These are phyloP conservation scores for Orychophragmus violaceus DNA, from an alignment of 345 rosid genomes.

Conservation along the genomic window DNA sequence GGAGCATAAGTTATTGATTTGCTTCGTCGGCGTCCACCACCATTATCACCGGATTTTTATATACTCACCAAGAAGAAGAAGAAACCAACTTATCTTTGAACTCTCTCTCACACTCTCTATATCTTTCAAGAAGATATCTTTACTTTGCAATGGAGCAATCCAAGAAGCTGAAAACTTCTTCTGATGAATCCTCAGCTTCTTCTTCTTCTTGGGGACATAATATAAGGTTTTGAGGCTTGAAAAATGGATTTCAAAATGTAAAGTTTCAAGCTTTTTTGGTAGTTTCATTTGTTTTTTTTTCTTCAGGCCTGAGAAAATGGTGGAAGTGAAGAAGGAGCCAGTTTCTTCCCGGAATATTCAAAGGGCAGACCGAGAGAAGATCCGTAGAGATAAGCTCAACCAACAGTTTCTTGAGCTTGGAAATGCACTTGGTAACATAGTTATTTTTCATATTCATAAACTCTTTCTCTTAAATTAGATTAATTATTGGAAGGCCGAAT, in stretches of 20 bases:
- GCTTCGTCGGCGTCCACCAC: slow-evolving; percentile 24
- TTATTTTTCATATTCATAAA: not conserved
- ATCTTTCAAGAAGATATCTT: not conserved
- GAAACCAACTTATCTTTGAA: slow-evolving; percentile 12
- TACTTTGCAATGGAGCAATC: slow-evolving; percentile 40
- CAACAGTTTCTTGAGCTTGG: slow-evolving; percentile 70
- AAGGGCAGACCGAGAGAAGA: slow-evolving; percentile 67
- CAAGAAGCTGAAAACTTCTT: slow-evolving; percentile 25
- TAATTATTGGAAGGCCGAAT: no score
- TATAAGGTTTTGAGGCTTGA: slow-evolving; percentile 35
- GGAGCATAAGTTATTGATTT: slow-evolving; percentile 43
- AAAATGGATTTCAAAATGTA: not conserved
- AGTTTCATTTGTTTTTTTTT: not conserved
- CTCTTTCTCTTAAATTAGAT: not conserved
- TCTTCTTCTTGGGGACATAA: slow-evolving; percentile 20
- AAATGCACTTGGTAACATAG: slow-evolving; percentile 43
- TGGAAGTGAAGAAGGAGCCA: slow-evolving; percentile 40
- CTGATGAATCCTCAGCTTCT: slow-evolving; percentile 35
- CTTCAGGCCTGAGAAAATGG: slow-evolving; percentile 36
- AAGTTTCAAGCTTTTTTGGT: not conserved
- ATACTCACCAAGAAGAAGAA: not conserved
- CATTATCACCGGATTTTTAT: slow-evolving; percentile 20
- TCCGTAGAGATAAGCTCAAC: slow-evolving; percentile 68
- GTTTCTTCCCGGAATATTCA: slow-evolving; percentile 47
- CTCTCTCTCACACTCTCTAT: not conserved